These are phyloP conservation scores for Serendipita sp. DNA, from an alignment of 768 basidiomycete species.

Conservation along the genomic window DNA sequence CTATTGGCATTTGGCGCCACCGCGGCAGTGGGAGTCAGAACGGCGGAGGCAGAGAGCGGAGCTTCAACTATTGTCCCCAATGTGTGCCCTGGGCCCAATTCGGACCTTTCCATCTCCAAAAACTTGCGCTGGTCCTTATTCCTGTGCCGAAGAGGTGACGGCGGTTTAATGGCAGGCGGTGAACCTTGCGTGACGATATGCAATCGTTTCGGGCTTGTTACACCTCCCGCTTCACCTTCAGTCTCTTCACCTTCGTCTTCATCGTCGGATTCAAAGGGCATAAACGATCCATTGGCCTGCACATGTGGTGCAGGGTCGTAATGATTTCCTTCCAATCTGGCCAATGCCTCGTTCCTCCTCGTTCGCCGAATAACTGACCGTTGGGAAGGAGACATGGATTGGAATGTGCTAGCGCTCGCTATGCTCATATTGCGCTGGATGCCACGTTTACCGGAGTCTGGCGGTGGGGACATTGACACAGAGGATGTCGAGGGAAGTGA, in stretches of 20 bases:
- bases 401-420: not conserved
- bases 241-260: not conserved
- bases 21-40: not conserved
- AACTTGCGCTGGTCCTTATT: not conserved
- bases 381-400: not conserved
- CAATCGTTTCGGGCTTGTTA: not conserved
- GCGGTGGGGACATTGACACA: not conserved
- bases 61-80: not conserved
- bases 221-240: not conserved
- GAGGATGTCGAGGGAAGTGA: not conserved
- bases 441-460: not conserved
- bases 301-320: not conserved
- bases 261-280: slow-evolving; percentile 4
- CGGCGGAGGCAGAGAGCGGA: not conserved
- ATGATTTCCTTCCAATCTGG: not conserved
- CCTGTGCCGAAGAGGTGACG: not conserved
- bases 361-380: not conserved
- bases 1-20: too few species aligned
- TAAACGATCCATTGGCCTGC: not conserved
- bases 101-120: not conserved
- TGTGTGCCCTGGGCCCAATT: not conserved
- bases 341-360: not conserved
- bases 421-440: not conserved
- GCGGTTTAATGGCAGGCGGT: slow-evolving; percentile 2
- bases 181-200: not conserved